Percentiles rank a stretch among this genome's conserved stretches.
phyloP scores from a whole-genome alignment of 148 eudicot genomes.

The Amaranthus hypochondriacus region DNA sequence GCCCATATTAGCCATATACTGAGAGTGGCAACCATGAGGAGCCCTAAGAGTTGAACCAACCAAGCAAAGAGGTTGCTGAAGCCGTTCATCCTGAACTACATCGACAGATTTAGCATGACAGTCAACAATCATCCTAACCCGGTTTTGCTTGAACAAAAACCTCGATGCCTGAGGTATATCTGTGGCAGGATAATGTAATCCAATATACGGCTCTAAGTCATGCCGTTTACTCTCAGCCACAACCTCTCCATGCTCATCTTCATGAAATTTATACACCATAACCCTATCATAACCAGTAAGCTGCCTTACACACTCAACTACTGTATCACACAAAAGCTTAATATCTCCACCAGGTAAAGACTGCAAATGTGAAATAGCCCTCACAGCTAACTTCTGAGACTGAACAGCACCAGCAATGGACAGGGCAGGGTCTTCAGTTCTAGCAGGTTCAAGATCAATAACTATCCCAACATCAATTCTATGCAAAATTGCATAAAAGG shows the following conservation, averaged over 20 bases:
- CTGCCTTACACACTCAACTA: conserved; percentile 73
- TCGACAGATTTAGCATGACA: conserved; percentile 63
- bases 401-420: conserved; percentile 93
- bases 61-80: conserved; percentile 67
- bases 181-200: conserved; percentile 94
- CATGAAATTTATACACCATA: conserved; percentile 96
- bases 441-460: conserved; percentile 88
- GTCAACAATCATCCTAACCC: conserved; percentile 92
- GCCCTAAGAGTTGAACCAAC: conserved; percentile 95
- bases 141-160: conserved; percentile 81
- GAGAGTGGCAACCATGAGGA: conserved; percentile 94
- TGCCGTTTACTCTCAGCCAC: conserved; percentile 68
- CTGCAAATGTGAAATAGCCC: conserved; percentile 77
- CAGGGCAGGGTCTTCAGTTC: conserved; percentile 77
- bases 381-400: conserved; percentile 87
- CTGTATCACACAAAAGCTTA: conserved; percentile 78
- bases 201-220: conserved; percentile 82
- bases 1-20: conserved; percentile 97
- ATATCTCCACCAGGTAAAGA: conserved; percentile 87
- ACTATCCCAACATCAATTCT: conserved; percentile 91
- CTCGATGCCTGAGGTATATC: conserved; percentile 97
- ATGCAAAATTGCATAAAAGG: conserved; percentile 88
- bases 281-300: conserved; percentile 94
- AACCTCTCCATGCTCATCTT: conserved; percentile 98
- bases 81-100: conserved; percentile 66